Base-by-base conservation (phyloP, 2,329 filamentous ascomycete species). In the Aspergillus japonicus region DNA sequence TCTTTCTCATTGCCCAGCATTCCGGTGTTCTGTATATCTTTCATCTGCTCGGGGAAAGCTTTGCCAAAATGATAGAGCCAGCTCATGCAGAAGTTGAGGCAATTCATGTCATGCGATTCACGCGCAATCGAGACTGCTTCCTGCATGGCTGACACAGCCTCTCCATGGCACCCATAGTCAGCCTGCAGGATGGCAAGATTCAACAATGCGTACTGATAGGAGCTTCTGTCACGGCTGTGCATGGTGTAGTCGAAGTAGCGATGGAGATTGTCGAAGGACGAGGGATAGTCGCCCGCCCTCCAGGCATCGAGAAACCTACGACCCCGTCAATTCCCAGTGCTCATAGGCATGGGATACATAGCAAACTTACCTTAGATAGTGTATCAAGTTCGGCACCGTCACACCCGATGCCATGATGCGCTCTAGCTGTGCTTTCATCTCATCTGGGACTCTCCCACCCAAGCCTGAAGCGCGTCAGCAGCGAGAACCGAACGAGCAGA, bases 221-320 rank as follows among this genome's bases (percentile, higher is more conserved):
- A 93, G 5, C 90, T 85, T 24, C 90, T 88, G 68, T 96, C 90
- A 61, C 87, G 82, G 66, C 87, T 90, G 69, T 95, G 90, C 86
- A 96, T 92, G 1, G 93, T 95, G 75, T 96, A 97, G 74, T 99
- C 95, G 69, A 97, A 99, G 75, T 97, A 99, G 54, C 92, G 88
- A 74, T 98, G 93, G 21, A 99, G 82, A 66, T 89, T 89, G 69
- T 99, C 94, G 71, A 97, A 95, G 0, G 95, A 90, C 0, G 90
- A 91, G 12, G 90, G 87, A 69, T 94, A 96, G 75, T 98, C 92
- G 4, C 94, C 94, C 3, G 92, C 88, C 72, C 89, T 86, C 94
- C 93, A 98, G 0, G 92, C 87, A 73, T 99, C 93, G 14, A 97
- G 87, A 71, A 96, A 98, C 66, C 89, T 91, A 66, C 23, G 62